Evolutionary conservation across 1,139 yeast genomes (phyloP).

Genomic region (Saccharomycopsis hybrid): DNA sequence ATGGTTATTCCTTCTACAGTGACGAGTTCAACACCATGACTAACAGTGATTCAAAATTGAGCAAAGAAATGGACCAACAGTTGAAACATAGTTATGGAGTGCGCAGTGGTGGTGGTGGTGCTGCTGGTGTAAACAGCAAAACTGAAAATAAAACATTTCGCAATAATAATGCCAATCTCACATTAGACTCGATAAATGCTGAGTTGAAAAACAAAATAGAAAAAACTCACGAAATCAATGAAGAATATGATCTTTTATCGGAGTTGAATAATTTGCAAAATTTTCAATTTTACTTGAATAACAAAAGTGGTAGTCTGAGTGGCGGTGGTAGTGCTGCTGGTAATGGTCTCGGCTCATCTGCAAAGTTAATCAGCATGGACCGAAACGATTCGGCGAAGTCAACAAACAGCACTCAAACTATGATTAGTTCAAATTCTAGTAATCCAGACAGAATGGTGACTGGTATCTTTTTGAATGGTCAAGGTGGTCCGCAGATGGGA

Average conservation of each 20-base stretch:
- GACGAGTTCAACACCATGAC: slow-evolving; percentile 11
- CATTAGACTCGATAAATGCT: neutral
- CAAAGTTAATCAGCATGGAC: slow-evolving; percentile 7
- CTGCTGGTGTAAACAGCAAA: neutral
- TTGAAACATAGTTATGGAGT: slow-evolving; percentile 7
- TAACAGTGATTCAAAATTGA: neutral
- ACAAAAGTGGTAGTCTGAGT: neutral
- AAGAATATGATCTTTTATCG: slow-evolving; percentile 15
- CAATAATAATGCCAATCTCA: neutral
- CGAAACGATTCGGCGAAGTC: slow-evolving; percentile 16
- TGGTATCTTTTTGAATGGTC: neutral
- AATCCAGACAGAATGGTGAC: neutral
- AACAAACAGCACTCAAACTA: slow-evolving; percentile 21
- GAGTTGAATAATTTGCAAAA: slow-evolving; percentile 21
- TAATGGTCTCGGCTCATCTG: neutral
- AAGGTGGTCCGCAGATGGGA: neutral
- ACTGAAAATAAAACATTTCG: neutral
- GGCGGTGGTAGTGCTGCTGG: neutral
- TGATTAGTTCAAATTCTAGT: slow-evolving; percentile 12
- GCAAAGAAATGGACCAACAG: slow-evolving; percentile 1
- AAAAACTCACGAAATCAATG: neutral
- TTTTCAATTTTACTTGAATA: slow-evolving; percentile 16
- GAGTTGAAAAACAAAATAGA: neutral
- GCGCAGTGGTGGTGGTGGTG: no score
- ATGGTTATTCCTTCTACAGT: slow-evolving; percentile 19